Evolutionary conservation across 805 yeast genomes (phyloP), one percentile per base, ranked within the genome.

Genomic region (Kodamaea kaohsiungensis): DNA sequence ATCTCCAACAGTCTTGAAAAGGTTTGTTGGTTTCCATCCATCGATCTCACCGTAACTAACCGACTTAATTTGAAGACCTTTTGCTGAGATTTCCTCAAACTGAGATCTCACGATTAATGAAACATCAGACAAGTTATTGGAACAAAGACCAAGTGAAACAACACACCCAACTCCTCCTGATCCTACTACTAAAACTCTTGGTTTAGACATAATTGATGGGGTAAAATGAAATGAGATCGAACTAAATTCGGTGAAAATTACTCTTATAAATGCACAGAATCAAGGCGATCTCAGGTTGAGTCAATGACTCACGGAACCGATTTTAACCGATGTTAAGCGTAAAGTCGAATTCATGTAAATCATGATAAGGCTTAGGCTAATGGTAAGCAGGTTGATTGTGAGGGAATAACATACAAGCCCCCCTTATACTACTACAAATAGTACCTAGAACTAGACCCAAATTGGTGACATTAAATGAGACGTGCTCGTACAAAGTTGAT

Each of bases 131-230:
- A 73, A 67, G 0, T 79, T 82, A 45, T 78, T 73, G 42, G 67
- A 65, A 59, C 75, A 77, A 33, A 90, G 73, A 0, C 88, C 82
- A 49, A 85, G 78, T 0, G 96, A 89, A 1, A 87, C 85, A 35
- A 90, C 81, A 15, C 90, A 79, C 38, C 97, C 97, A 9, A 90
- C 95, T 39, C 96, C 96, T 13, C 96, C 97, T 43, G 90, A 80
- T 9, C 96, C 96, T 40, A 89, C 79, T 9, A 89, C 72, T 10
- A 89, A 73, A 15, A 86, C 84, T 43, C 63, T 69, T n/a, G 59
- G 54, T 48, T 40, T 40, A 13, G 43, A 10, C 53, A 51, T 49
- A 17, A 17, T 39, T 9, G 46, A 9, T 33, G 40, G 8, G 12
- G 16, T 13, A 35, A 17, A 33, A 12, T 43, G 17, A 5, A 39